These are phyloP conservation scores for Leishmania major DNA, from an alignment of 208 protist species.

Conservation along the genomic window DNA sequence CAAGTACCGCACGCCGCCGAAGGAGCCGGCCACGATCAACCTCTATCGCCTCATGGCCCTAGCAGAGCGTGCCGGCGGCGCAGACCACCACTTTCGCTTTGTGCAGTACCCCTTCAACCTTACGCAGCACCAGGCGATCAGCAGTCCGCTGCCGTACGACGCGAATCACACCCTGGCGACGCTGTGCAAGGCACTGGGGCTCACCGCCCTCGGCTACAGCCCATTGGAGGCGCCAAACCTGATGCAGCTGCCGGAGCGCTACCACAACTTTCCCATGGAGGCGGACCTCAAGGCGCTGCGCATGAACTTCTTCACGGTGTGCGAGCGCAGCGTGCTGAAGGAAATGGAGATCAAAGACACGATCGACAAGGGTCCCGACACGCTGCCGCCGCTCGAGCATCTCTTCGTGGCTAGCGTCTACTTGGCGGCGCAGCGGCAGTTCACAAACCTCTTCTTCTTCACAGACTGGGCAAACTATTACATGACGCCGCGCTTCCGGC, in stretches of 20 bases:
- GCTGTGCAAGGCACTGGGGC: constrained; percentile 60
- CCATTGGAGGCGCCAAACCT: constrained; percentile 85
- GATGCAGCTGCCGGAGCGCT: constrained; percentile 85
- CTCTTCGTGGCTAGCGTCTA: constrained; percentile 86
- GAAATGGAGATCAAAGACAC: constrained; percentile 90
- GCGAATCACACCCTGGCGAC: constrained; percentile 78
- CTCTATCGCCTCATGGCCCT: constrained; percentile 74
- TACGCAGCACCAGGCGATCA: constrained; percentile 78
- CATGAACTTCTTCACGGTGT: constrained; percentile 90
- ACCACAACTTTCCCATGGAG: constrained; percentile 90
- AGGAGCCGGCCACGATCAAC: constrained; percentile 59
- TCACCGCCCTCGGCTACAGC: constrained; percentile 81
- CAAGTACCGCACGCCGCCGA: constrained; percentile 58
- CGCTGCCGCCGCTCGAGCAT: constrained; percentile 79
- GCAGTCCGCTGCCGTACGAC: constrained; percentile 80
- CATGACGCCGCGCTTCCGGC: constrained; percentile 78
- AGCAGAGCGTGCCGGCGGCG: constrained; percentile 65
- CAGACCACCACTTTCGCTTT: constrained; percentile 81
- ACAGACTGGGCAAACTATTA: constrained; percentile 68
- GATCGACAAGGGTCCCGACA: constrained; percentile 74
- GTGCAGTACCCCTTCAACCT: constrained; percentile 90
- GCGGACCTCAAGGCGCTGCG: constrained; percentile 77
- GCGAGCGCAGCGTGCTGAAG: constrained; percentile 81
- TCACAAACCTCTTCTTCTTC: constrained; percentile 88
- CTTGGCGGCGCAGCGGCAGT: constrained; percentile 77